Conservation (phyloP, 2,329 filamentous ascomycete species). For the Lanzia echinophila region DNA sequence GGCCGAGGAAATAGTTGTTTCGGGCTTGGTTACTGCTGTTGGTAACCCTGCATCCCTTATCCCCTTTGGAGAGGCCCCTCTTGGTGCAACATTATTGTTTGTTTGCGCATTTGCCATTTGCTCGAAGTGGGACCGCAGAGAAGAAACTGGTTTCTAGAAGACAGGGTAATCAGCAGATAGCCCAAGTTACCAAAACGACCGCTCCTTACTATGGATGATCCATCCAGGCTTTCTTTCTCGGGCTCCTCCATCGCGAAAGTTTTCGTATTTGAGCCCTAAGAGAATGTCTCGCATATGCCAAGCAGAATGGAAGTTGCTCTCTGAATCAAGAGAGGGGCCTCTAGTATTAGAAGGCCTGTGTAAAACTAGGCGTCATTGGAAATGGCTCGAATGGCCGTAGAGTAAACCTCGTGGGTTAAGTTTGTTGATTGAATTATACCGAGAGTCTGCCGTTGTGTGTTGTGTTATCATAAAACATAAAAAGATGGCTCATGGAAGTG, state of each 20-base stretch:
- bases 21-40: slow-evolving; percentile 15
- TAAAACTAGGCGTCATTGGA: slow-evolving; percentile 10
- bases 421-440: neutral
- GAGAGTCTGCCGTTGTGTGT: neutral
- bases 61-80: slow-evolving; percentile 25
- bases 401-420: slow-evolving; percentile 3
- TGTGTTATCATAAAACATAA: neutral
- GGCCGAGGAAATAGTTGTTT: slow-evolving; percentile 14
- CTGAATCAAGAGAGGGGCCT: slow-evolving; percentile 5
- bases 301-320: neutral
- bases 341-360: slow-evolving; percentile 7
- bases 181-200: neutral
- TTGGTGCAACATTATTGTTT: slow-evolving; percentile 25
- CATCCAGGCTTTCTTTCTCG: slow-evolving; percentile 58
- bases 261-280: neutral
- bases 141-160: slow-evolving; percentile 72
- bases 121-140: slow-evolving; percentile 74
- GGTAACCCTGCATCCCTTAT: slow-evolving; percentile 18
- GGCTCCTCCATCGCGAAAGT: slow-evolving; percentile 37
- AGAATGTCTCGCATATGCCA: slow-evolving; percentile 3
- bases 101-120: slow-evolving; percentile 55
- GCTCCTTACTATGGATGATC: slow-evolving; percentile 62
- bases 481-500: neutral
- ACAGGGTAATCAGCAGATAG: slow-evolving; percentile 10
- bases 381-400: slow-evolving; percentile 5